These are phyloP conservation scores for Erysimum pusillum DNA, from an alignment of 441 rosid species.

Conservation along the genomic window DNA sequence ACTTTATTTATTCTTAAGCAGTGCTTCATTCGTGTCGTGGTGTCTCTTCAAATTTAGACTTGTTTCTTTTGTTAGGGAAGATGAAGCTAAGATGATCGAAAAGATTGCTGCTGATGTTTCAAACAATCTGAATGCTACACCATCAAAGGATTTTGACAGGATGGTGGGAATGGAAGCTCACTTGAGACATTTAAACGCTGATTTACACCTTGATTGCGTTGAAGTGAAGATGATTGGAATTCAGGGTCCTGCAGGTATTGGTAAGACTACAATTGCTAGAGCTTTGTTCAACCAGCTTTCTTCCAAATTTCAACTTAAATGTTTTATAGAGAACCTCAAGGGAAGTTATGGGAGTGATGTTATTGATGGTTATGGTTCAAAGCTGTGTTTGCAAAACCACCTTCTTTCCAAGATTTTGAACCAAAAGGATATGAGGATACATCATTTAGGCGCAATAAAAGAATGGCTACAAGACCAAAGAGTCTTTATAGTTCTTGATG, in stretches of 20 bases:
- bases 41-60: not conserved
- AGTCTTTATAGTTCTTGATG: slow-evolving; percentile 15
- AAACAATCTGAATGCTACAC: not conserved
- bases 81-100: not conserved
- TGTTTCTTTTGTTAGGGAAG: not conserved
- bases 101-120: not conserved
- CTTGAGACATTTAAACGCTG: not conserved
- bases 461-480: not conserved
- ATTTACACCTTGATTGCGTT: not conserved
- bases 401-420: not conserved
- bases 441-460: not conserved
- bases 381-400: slow-evolving; percentile 6
- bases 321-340: slow-evolving; percentile 4
- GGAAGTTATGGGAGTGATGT: not conserved
- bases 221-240: slow-evolving; percentile 18
- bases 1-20: too few relatives aligned
- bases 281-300: not conserved
- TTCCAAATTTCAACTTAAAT: not conserved
- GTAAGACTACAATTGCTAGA: slow-evolving; percentile 30
- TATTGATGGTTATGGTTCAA: not conserved
- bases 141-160: not conserved
- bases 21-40: too few relatives aligned
- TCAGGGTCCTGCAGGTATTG: slow-evolving; percentile 22
- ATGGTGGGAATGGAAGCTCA: slow-evolving; percentile 15
- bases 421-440: not conserved